Conservation (phyloP, 2,329 filamentous ascomycete species). For the Xylariaceae sp. region DNA sequence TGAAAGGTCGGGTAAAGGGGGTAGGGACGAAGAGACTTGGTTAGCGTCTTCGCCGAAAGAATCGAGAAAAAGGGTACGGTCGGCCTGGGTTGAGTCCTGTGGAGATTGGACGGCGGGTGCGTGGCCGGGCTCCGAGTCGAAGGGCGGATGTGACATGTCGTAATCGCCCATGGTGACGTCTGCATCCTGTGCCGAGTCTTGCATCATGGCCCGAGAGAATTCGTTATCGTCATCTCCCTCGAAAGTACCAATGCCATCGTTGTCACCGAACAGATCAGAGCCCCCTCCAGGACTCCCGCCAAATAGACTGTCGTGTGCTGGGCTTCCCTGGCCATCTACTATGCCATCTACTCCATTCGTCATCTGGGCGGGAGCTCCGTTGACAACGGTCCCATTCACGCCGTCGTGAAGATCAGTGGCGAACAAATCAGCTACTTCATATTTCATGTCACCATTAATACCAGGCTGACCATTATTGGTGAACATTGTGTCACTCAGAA, state of each 20-base stretch:
- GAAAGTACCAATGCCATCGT: constrained; percentile 65
- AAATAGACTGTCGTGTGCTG: constrained; percentile 79
- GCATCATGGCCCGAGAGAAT: constrained; percentile 72
- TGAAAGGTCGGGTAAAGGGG: constrained; percentile 23
- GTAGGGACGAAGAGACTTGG: constrained; percentile 16
- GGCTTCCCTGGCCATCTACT: constrained; percentile 66
- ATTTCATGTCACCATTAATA: constrained; percentile 54
- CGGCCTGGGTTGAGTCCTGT: constrained; percentile 13
- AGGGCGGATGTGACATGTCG: constrained; percentile 46
- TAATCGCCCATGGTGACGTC: constrained; percentile 40
- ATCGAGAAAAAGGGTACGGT: constrained; percentile 19
- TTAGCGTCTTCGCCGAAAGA: constrained; percentile 16
- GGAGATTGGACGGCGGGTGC: constrained; percentile 33
- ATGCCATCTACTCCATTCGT: constrained; percentile 43
- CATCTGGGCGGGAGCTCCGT: constrained; percentile 37
- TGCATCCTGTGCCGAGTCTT: constrained; percentile 44
- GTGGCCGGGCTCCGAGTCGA: constrained; percentile 33
- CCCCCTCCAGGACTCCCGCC: constrained; percentile 73
- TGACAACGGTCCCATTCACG: constrained; percentile 38
- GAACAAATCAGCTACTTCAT: constrained; percentile 39
- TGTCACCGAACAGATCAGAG: constrained; percentile 83
- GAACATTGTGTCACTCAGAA: constrained; percentile 69
- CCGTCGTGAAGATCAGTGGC: constrained; percentile 39
- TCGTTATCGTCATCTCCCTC: constrained; percentile 84
- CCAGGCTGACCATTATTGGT: constrained; percentile 71